Base-by-base conservation (phyloP, 805 yeast species). In the Wickerhamiella alocasiicola region DNA sequence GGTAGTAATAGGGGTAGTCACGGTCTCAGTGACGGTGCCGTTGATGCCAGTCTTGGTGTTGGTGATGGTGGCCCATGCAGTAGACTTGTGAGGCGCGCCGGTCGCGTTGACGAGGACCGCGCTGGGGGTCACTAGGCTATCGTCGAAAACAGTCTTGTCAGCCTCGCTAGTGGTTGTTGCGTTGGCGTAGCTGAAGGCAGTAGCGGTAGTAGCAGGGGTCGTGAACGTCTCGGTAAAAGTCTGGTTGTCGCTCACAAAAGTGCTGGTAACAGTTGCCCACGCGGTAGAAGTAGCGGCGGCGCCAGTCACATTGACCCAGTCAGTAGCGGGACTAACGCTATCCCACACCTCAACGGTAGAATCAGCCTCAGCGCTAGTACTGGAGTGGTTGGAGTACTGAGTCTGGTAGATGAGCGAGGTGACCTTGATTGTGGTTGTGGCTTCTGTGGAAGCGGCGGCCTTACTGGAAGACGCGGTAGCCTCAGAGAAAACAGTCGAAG, bases 341-440 rank as follows among this genome's bases (percentile, higher is more conserved):
- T 41, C 43, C 30, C 30, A 24, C 3, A 29, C 31, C 4, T 27
- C 25, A 12, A 34, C 43, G 18, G 33, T 29, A 9, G 32, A 24
- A 23, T 35, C 31, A 3, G 16, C 21, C 3, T 39, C 41, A 23
- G 33, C 15, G 13, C 7, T 32, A 21, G 15, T 21, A 6, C 24
- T 19, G 20, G 18, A 11, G n/a, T 21, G 19, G 7, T 7, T 7
- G 11, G 37, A 36, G 24, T 43, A 39, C 9, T 47, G 44, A 2
- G 54, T 50, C 19, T 47, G 15, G 37, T 16, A 37, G 15, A 37
- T 30, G 20, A 26, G 29, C 3, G 41, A 37, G 17, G 42, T 39
- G 9, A 23, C 13, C 5, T 11, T 7, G 17, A 31, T n/a, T 15
- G 42, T 39, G 13, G 42, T 39, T 11, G 42, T 39, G 9, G 35